Evolutionary conservation across 352 stramenopile species (phyloP).

Genomic region (Plasmopara muralis): DNA sequence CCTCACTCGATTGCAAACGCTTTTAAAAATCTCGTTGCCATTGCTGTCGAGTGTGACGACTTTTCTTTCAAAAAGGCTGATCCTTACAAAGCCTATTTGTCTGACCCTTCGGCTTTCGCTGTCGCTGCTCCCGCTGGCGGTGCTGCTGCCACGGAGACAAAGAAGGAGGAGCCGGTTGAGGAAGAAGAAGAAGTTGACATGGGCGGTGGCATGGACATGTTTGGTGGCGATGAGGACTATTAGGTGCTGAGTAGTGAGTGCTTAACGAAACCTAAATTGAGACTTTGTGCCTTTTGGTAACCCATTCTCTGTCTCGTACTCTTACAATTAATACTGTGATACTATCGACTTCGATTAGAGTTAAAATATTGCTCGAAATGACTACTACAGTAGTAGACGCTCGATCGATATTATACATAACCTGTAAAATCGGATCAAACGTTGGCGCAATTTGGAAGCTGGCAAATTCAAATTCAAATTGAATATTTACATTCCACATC

Average conservation of each 20-base stretch:
- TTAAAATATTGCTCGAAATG: no score
- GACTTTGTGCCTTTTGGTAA: slow-evolving; percentile 18
- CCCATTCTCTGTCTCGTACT: not conserved
- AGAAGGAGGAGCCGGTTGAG: slow-evolving; percentile 53
- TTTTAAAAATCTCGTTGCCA: slow-evolving; percentile 96
- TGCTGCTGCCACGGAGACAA: slow-evolving; percentile 56
- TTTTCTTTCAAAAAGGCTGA: slow-evolving; percentile 98
- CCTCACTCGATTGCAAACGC: slow-evolving; percentile 99
- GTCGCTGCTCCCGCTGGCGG: slow-evolving; percentile 79
- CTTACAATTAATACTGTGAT: no score
- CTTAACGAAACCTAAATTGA: slow-evolving; percentile 17
- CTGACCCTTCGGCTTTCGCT: slow-evolving; percentile 91
- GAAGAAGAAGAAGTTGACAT: slow-evolving; percentile 83
- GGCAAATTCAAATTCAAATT: slow-evolving; percentile 32
- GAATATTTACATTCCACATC: slow-evolving; percentile 24
- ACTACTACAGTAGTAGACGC: no score
- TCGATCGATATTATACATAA: no score
- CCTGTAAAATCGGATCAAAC: slow-evolving; percentile 1
- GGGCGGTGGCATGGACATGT: slow-evolving; percentile 85
- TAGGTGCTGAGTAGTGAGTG: slow-evolving; percentile 28
- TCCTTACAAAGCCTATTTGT: slow-evolving; percentile 95
- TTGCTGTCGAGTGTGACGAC: slow-evolving; percentile 92
- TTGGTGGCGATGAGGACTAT: slow-evolving; percentile 65
- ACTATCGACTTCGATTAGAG: no score
- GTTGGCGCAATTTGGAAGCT: slow-evolving; percentile 19